These are phyloP conservation scores for Aspergillus intermedius DNA, from an alignment of 2,329 filamentous ascomycete genomes.

Conservation along the genomic window DNA sequence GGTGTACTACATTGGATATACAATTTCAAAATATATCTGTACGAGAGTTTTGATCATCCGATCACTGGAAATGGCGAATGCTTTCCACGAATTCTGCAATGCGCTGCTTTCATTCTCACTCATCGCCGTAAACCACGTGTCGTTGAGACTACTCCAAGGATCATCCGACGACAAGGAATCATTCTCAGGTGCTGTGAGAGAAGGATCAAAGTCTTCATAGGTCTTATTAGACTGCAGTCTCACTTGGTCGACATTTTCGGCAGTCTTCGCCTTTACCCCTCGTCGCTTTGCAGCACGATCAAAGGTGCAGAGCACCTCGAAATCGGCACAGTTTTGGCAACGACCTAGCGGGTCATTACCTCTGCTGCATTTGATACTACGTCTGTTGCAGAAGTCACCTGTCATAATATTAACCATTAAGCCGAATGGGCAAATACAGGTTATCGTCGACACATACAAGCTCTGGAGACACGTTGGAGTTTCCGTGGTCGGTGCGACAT, in stretches of 20 bases:
- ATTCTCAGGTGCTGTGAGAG: neutral
- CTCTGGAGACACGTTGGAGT: constrained; percentile 21
- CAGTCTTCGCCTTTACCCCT: constrained; percentile 19
- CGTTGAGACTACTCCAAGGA: constrained; percentile 14
- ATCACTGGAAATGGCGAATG: constrained; percentile 36
- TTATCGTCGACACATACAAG: constrained; percentile 13
- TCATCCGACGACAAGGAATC: constrained; percentile 5
- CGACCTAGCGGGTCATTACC: constrained; percentile 29
- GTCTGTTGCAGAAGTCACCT: constrained; percentile 47
- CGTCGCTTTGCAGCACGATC: constrained; percentile 39
- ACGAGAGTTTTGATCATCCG: constrained; percentile 39
- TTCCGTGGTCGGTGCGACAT: constrained; percentile 23
- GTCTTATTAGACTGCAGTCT: neutral
- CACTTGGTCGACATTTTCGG: neutral
- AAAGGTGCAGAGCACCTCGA: constrained; percentile 45
- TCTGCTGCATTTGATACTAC: constrained; percentile 42
- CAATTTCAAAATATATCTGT: constrained; percentile 47
- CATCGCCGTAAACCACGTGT: constrained; percentile 10
- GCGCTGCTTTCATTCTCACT: constrained; percentile 17
- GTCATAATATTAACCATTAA: neutral
- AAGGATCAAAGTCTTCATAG: neutral
- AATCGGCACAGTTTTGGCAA: constrained; percentile 48
- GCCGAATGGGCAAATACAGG: constrained; percentile 8
- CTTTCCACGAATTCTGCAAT: constrained; percentile 33
- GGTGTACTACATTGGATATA: constrained; percentile 43